Evolutionary conservation across 129 eudicot species (phyloP).

Genomic region (Silybum marianum): DNA sequence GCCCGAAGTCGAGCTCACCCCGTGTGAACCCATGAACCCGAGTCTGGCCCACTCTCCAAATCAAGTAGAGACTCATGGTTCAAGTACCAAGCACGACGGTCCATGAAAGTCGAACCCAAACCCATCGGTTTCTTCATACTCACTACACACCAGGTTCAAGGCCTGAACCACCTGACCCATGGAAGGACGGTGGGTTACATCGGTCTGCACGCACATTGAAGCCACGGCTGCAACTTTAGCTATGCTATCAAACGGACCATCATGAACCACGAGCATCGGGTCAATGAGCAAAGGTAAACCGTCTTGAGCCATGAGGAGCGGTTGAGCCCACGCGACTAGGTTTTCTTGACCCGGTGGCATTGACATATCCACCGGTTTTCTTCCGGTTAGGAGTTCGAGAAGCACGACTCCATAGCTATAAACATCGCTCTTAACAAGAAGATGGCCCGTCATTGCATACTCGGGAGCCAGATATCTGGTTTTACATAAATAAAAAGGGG

Average conservation of each 20-base stretch:
- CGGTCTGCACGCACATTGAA: conserved; percentile 95
- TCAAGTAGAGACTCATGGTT: conserved; percentile 41
- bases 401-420: conserved; percentile 97
- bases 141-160: conserved; percentile 65
- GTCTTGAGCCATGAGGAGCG: conserved; percentile 63
- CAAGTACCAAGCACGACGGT: conserved; percentile 40
- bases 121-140: conserved; percentile 54
- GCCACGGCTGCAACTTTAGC: conserved; percentile 92
- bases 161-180: conserved; percentile 99
- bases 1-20: conserved; percentile 74
- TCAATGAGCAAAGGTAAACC: conserved; percentile 67
- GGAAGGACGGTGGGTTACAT: conserved; percentile 92
- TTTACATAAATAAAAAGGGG: neutral
- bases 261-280: conserved; percentile 50
- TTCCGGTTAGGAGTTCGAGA: conserved; percentile 84
- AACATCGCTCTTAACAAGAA: conserved; percentile 93
- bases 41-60: conserved; percentile 62
- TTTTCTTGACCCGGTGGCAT: conserved; percentile 92
- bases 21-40: conserved; percentile 39
- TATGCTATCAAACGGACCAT: conserved; percentile 64
- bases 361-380: conserved; percentile 92
- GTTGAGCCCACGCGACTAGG: conserved; percentile 83
- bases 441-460: conserved; percentile 98
- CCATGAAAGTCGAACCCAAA: conserved; percentile 42
- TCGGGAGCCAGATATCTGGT: conserved; percentile 92